Percentiles rank a stretch among this genome's conserved stretches.
phyloP scores from a whole-genome alignment of 1,284 basidiomycete species.

The Pascua sp. region DNA sequence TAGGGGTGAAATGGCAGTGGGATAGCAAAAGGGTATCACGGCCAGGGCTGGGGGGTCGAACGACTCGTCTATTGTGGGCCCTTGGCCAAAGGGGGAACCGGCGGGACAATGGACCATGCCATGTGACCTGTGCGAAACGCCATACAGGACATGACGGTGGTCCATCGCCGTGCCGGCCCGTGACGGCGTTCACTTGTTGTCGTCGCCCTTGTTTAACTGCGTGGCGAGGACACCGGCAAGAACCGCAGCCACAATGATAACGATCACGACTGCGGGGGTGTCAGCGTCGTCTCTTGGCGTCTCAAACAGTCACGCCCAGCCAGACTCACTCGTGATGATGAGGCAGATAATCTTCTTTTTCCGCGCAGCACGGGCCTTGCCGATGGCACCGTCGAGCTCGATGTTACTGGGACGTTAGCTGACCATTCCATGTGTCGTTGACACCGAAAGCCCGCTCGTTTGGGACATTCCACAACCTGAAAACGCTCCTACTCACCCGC shows the following conservation, averaged over 20 bases:
- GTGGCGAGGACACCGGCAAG: not conserved
- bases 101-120: too few species aligned
- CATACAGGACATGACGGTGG: too few species aligned
- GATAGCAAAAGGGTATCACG: too few species aligned
- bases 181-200: not conserved
- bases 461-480: too few species aligned
- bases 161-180: not conserved
- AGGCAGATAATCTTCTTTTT: conserved; percentile 80
- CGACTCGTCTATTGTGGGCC: too few species aligned
- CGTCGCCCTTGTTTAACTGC: not conserved
- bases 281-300: too few species aligned
- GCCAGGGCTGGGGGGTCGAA: too few species aligned
- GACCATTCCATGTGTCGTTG: not conserved
- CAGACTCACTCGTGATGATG: conserved; percentile 52
- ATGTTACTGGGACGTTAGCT: conserved; percentile 52
- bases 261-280: not conserved
- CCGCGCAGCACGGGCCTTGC: conserved; percentile 70
- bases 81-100: too few species aligned
- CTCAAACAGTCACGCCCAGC: not conserved
- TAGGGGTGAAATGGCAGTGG: too few species aligned
- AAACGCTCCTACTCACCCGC: conserved; percentile 61
- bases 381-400: conserved; percentile 69
- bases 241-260: conserved; percentile 1
- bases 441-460: too few species aligned
- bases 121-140: too few species aligned